These are phyloP conservation scores for Sinapis alba DNA, from an alignment of 441 rosid species.

Conservation along the genomic window DNA sequence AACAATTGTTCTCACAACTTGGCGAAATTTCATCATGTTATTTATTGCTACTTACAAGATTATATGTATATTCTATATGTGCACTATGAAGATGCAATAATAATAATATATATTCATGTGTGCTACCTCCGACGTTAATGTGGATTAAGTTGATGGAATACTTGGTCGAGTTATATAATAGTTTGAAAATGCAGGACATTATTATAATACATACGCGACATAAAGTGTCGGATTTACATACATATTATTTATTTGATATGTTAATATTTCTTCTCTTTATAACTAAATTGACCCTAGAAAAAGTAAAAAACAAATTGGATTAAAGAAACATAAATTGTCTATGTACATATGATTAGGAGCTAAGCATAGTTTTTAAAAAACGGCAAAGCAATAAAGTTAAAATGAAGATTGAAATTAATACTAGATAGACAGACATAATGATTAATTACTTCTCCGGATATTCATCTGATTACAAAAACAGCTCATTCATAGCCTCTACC, in stretches of 20 bases:
- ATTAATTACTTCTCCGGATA: constrained; percentile 41
- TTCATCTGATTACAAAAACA: constrained; percentile 52
- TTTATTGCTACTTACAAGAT: constrained; percentile 3
- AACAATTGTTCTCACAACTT: constrained; percentile 17
- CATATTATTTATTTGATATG: background rate
- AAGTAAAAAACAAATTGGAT: constrained; percentile 39
- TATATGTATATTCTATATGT: background rate
- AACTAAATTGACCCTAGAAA: constrained; percentile 41
- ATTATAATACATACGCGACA: background rate
- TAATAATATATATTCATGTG: background rate
- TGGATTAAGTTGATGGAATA: background rate
- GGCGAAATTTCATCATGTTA: constrained; percentile 13
- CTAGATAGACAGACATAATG: constrained; percentile 47
- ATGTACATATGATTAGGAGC: constrained; percentile 55
- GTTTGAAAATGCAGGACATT: constrained; percentile 2
- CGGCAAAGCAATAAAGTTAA: constrained; percentile 3
- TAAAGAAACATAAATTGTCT: constrained; percentile 47
- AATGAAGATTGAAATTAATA: constrained; percentile 28
- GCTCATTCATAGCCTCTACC: background rate
- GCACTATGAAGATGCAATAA: constrained; percentile 14
- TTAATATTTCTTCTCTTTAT: background rate
- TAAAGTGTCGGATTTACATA: too few relatives aligned
- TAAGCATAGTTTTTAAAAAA: constrained; percentile 5
- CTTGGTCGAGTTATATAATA: background rate
- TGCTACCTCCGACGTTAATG: background rate